Percentiles rank a stretch among this genome's conserved stretches.
Evolutionary conservation across 768 basidiomycete genomes (phyloP).

Genomic region (Lactarius indigo): DNA sequence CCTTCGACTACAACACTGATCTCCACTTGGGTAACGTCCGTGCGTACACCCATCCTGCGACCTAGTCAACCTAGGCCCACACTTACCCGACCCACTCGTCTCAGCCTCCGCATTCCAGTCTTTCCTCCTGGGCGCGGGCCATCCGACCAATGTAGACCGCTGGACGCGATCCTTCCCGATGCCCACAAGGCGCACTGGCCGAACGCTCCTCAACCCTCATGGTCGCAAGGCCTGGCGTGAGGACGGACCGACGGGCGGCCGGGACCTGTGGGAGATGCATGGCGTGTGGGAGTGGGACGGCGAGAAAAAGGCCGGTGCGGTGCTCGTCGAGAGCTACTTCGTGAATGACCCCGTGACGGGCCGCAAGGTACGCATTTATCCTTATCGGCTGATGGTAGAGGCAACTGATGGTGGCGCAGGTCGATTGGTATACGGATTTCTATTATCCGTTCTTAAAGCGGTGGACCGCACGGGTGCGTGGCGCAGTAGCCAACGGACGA

Average conservation of each 20-base stretch:
- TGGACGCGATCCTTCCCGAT: conserved; percentile 88
- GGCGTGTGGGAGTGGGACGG: conserved; percentile 91
- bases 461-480: conserved; percentile 62
- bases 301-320: conserved; percentile 60
- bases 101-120: conserved; percentile 82
- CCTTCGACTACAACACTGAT: conserved; percentile 93
- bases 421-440: conserved; percentile 85
- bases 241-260: conserved; percentile 68
- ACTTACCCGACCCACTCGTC: not conserved
- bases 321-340: conserved; percentile 85
- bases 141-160: conserved; percentile 71
- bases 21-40: conserved; percentile 79
- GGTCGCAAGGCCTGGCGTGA: conserved; percentile 63
- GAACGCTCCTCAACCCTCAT: conserved; percentile 55
- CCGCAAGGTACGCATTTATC: conserved; percentile 44
- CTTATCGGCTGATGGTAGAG: no score
- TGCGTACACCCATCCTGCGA: conserved; percentile 37
- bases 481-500: conserved; percentile 31
- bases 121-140: conserved; percentile 88
- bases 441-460: conserved; percentile 72
- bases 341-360: conserved; percentile 60
- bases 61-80: not conserved
- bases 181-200: conserved; percentile 66
- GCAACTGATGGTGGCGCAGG: conserved; percentile 35
- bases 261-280: conserved; percentile 87